A percentile compares a stretch with the other conserved stretches of the same genome.
phyloP scores from a whole-genome alignment of 2,329 filamentous ascomycete species.

The Plectosphaerella sp. region DNA sequence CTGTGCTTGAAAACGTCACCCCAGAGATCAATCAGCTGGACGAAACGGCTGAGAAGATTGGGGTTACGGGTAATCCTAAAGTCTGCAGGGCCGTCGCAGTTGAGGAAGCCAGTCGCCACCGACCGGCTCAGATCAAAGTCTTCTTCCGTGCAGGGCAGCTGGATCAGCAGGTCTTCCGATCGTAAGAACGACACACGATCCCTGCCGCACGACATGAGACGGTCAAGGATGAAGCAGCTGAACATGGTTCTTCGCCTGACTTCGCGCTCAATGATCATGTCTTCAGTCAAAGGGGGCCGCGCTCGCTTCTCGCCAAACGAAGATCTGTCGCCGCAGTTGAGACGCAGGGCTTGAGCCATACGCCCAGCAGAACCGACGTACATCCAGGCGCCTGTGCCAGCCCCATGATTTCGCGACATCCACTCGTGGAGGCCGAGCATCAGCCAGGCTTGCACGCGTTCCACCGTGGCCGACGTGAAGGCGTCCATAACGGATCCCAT shows the following conservation, averaged over 20 bases:
- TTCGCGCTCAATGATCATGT: conserved; percentile 41
- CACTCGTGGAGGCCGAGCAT: conserved; percentile 72
- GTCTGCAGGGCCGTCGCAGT: conserved; percentile 2
- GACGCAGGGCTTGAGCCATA: conserved; percentile 56
- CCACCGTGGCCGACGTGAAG: conserved; percentile 50
- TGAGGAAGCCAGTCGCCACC: conserved; percentile 47
- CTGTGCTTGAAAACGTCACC: conserved; percentile 54
- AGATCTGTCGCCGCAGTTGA: conserved; percentile 51
- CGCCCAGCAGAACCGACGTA: conserved; percentile 61
- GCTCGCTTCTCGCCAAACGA: conserved; percentile 11
- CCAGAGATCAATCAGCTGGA: conserved; percentile 56
- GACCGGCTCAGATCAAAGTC: conserved; percentile 60
- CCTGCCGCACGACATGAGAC: conserved; percentile 62
- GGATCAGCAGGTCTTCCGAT: conserved; percentile 56
- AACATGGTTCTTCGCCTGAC: conserved; percentile 67
- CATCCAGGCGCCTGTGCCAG: conserved; percentile 60
- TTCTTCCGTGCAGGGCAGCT: conserved; percentile 63
- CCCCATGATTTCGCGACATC: conserved; percentile 52
- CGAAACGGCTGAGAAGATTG: conserved; percentile 43
- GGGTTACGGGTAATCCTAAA: conserved; percentile 16
- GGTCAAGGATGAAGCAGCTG: conserved; percentile 69
- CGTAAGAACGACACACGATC: conserved; percentile 56
- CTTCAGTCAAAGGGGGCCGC: conserved; percentile 17
- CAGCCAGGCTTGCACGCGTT: conserved; percentile 62
- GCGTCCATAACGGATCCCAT: conserved; percentile 41